These are phyloP conservation scores for Monsonia emarginata DNA, from an alignment of 441 rosid species.

Conservation along the genomic window DNA sequence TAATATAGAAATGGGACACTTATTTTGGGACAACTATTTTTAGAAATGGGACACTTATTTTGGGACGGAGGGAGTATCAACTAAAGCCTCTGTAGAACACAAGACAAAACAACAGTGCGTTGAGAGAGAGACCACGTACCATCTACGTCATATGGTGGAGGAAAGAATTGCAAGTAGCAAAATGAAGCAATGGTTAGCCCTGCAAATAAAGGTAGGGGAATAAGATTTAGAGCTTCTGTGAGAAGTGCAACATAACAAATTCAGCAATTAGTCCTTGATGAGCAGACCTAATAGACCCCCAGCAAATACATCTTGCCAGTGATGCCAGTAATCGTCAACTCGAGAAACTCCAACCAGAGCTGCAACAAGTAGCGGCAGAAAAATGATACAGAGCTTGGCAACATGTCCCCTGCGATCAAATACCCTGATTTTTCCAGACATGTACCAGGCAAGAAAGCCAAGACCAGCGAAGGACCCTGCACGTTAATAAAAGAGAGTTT, in stretches of 20 bases:
- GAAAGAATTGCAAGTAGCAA: constrained; percentile 68
- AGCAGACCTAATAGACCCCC: constrained; percentile 65
- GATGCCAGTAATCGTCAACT: constrained; percentile 95
- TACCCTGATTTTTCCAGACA: constrained; percentile 64
- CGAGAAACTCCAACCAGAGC: constrained; percentile 77
- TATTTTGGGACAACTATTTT: no score
- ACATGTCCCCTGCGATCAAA: constrained; percentile 75
- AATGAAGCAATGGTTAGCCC: constrained; percentile 50
- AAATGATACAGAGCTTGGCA: constrained; percentile 61
- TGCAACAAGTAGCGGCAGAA: constrained; percentile 60
- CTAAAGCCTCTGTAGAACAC: no score
- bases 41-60: no score
- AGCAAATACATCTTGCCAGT: constrained; percentile 89
- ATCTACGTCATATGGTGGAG: constrained; percentile 52
- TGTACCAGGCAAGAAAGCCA: constrained; percentile 61
- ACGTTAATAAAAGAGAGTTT: background rate
- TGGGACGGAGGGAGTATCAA: no score
- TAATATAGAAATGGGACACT: no score
- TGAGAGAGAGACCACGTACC: constrained; percentile 23
- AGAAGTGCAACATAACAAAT: background rate
- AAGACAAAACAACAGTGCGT: background rate
- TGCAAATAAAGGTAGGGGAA: constrained; percentile 20
- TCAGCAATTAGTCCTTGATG: background rate
- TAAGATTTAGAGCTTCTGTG: background rate
- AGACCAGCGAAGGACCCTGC: constrained; percentile 80